Base-by-base conservation (phyloP, 805 yeast species). In the Saturnispora ahearnii region DNA sequence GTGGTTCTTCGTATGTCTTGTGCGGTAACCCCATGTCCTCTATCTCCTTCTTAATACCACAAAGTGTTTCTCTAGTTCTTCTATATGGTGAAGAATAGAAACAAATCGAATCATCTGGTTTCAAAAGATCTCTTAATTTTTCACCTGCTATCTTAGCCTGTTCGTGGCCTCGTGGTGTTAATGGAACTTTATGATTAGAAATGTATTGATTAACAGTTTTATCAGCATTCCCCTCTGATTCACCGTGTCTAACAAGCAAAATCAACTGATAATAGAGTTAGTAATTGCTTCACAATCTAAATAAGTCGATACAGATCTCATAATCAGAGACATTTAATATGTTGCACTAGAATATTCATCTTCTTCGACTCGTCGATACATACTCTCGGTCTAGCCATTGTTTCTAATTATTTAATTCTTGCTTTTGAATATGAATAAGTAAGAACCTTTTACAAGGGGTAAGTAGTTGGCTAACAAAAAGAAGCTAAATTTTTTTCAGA, bases 161-260 rank as follows among this genome's bases (percentile, higher is more conserved):
- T 5, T 57, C 55, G 60, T 79, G 84, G 0, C 97, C 97, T 11
- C 71, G 68, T 9, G 69, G 73, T 0, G 97, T 90, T 45, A 90
- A 68, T 5, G 84, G 77, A 4, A 90, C 83, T 57, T 76, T 70
- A 66, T 90, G 97, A 64, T 90, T 90, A 1, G 96, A 88, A 1
- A 82, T 77, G 59, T 74, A 73, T 50, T 83, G 72, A 63, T 90
- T 90, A 47, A 90, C 89, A 1, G 80, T 68, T 62, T 90, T 89
- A 65, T 90, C 95, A 56, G 78, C 79, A 66, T 90, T 90, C 8
- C 96, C 95, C 60, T 87, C 95, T 5, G 93, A 84, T 61, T 90
- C 96, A 26, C 97, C 97, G 62, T 90, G 97, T 55, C 97, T 80
- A 11, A 90, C 81, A 28, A 90, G 71, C 46, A 90, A 70, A 28